Evolutionary conservation across 2,329 filamentous ascomycete genomes (phyloP).

Genomic region (Diplocarpon mali): DNA sequence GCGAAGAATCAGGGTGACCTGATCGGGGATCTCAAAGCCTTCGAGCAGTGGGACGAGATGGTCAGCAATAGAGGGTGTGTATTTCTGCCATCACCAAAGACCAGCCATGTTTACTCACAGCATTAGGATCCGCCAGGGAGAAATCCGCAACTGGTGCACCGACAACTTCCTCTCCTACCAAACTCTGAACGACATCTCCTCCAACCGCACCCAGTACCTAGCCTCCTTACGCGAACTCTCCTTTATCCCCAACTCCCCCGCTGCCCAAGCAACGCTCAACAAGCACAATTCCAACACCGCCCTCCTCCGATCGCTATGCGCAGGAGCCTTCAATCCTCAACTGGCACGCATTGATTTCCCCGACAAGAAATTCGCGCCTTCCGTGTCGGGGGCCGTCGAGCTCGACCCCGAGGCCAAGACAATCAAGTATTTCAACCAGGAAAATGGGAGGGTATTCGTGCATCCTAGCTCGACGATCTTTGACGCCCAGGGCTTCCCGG

Average conservation of each 20-base stretch:
- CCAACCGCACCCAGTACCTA: constrained; percentile 77
- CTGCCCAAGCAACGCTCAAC: constrained; percentile 30
- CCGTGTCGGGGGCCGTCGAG: constrained; percentile 80
- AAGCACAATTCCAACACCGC: constrained; percentile 35
- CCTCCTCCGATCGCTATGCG: constrained; percentile 30
- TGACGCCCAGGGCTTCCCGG: constrained; percentile 66
- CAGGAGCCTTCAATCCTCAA: constrained; percentile 55
- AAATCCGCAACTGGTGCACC: constrained; percentile 67
- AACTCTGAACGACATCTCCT: constrained; percentile 78
- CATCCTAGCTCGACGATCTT: constrained; percentile 86
- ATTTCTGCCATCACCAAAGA: not conserved
- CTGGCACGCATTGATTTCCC: constrained; percentile 87
- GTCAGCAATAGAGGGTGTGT: constrained; percentile 39
- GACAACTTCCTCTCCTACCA: constrained; percentile 76
- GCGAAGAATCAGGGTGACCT: constrained; percentile 73
- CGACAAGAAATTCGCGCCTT: constrained; percentile 87
- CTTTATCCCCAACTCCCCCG: constrained; percentile 44
- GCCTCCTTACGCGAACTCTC: constrained; percentile 77
- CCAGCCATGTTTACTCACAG: constrained; percentile 8
- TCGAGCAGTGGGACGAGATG: constrained; percentile 69
- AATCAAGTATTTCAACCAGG: constrained; percentile 86
- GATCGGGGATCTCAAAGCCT: constrained; percentile 75
- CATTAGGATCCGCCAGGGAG: constrained; percentile 39
- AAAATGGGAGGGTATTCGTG: constrained; percentile 80
- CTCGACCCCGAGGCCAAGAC: constrained; percentile 84